phyloP scores from a whole-genome alignment of 73 alveolate genomes.

The Paramecium octaurelia region DNA sequence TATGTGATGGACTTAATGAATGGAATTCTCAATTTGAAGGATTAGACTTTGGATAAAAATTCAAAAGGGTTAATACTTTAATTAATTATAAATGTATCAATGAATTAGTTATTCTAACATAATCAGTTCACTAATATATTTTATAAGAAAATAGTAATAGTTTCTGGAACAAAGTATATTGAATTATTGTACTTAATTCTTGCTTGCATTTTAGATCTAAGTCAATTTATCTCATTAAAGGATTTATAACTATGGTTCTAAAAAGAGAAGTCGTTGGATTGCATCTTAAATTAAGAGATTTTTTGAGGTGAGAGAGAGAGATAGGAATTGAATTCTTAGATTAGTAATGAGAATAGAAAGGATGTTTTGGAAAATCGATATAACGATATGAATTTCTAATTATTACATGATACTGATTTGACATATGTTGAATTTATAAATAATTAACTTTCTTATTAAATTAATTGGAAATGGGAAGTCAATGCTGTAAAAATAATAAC shows the following conservation, averaged over 20 bases:
- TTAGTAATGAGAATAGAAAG: not conserved
- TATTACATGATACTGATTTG: not conserved
- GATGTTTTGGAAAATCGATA: not conserved
- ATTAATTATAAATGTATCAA: no score
- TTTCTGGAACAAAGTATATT: no score
- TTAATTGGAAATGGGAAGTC: slow-evolving; percentile 35
- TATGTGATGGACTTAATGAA: no score
- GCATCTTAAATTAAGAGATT: no score
- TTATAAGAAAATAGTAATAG: no score
- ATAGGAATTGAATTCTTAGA: not conserved
- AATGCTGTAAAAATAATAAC: slow-evolving; percentile 8
- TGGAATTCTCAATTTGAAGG: not conserved
- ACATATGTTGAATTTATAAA: not conserved
- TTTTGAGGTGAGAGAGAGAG: not conserved
- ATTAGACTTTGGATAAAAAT: no score
- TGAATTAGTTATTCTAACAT: no score
- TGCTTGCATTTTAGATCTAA: not conserved
- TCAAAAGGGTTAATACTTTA: no score
- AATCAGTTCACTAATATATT: no score
- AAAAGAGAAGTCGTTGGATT: not conserved
- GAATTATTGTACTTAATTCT: no score
- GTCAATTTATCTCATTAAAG: no score
- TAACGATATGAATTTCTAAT: not conserved
- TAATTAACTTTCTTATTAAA: not conserved
- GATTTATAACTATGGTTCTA: not conserved